Evolutionary conservation across 129 eudicot genomes (phyloP).

Genomic region (Pulicaria dysenterica): DNA sequence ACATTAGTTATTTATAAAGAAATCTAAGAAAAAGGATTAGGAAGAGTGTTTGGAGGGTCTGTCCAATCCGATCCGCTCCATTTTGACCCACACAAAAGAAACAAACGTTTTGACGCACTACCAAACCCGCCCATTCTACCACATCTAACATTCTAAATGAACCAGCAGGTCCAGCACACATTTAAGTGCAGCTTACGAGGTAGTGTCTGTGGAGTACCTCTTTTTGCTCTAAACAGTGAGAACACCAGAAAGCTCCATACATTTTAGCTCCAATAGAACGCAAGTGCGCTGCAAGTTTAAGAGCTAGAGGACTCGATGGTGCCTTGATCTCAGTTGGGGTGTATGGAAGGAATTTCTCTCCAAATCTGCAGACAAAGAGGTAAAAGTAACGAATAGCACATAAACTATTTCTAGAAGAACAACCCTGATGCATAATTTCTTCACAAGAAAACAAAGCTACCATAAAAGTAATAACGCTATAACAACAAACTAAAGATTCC

Average conservation of each 20-base stretch:
- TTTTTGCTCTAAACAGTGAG: constrained; percentile 92
- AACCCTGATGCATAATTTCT: constrained; percentile 11
- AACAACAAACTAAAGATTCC: not conserved
- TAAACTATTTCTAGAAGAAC: constrained; percentile 9
- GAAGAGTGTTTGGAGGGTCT: not conserved
- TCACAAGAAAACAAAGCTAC: not conserved
- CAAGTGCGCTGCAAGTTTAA: constrained; percentile 83
- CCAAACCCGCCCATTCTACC: not conserved
- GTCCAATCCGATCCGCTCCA: not conserved
- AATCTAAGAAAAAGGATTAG: not conserved
- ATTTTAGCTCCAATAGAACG: constrained; percentile 89
- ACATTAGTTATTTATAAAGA: not conserved
- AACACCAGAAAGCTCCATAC: constrained; percentile 99
- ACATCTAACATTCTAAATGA: not conserved
- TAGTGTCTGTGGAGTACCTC: constrained; percentile 49
- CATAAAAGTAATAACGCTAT: not conserved
- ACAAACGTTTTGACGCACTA: not conserved
- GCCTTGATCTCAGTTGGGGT: constrained; percentile 66
- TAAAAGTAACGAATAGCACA: not conserved
- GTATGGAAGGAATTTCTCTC: constrained; percentile 54
- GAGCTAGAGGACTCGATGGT: constrained; percentile 72
- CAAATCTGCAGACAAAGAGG: constrained; percentile 42
- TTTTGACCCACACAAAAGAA: not conserved
- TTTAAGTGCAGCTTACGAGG: constrained; percentile 18
- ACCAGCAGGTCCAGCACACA: constrained; percentile 4